Conservation (phyloP, 228 moss, liverwort and hornwort genomes). For the Sphagnum magellanicum region DNA sequence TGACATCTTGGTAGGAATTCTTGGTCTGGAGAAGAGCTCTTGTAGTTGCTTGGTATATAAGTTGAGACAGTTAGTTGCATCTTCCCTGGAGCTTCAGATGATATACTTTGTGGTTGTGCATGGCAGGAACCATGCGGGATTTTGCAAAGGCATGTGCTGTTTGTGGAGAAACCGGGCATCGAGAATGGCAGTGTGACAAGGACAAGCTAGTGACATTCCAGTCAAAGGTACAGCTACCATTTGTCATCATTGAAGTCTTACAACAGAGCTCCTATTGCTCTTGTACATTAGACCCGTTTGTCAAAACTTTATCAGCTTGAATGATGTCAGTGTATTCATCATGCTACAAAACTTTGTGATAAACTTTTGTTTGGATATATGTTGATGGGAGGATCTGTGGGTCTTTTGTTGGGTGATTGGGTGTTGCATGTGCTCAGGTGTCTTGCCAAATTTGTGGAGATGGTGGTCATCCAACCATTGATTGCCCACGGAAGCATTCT, state of each 20-base stretch:
- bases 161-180: slow-evolving; percentile 70
- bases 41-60: no score
- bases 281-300: not conserved
- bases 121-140: slow-evolving; percentile 72
- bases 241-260: not conserved
- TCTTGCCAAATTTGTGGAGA: slow-evolving; percentile 69
- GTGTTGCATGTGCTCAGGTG: slow-evolving; percentile 24
- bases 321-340: no score
- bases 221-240: slow-evolving; percentile 41
- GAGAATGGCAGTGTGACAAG: slow-evolving; percentile 78
- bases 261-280: not conserved
- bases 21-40: no score
- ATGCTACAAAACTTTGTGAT: no score
- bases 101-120: not conserved
- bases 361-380: no score
- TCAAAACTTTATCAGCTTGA: no score
- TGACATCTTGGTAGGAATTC: no score
- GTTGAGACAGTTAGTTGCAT: no score
- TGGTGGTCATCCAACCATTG: slow-evolving; percentile 75
- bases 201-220: slow-evolving; percentile 61
- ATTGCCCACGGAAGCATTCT: slow-evolving; percentile 45
- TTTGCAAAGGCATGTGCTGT: slow-evolving; percentile 59
- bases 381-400: not conserved
- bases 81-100: no score
- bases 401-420: not conserved